A percentile compares a stretch with the other conserved stretches of the same genome.
Evolutionary conservation across 2,329 filamentous ascomycete species (phyloP).

Genomic region (Chaetomiaceae sp.): DNA sequence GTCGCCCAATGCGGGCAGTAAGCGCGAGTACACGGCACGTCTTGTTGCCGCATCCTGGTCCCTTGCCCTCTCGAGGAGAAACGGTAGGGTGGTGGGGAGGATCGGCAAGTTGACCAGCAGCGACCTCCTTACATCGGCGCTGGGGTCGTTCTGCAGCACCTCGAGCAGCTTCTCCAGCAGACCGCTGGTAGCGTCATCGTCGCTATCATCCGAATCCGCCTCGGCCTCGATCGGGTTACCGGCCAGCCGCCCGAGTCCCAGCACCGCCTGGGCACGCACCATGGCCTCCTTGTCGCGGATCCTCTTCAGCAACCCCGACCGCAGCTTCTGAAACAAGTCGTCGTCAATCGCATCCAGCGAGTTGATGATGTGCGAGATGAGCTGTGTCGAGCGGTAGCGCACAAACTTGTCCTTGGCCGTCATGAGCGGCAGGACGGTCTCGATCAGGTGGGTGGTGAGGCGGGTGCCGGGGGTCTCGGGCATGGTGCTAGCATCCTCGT

Average conservation of each 20-base stretch:
- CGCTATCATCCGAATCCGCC: slow-evolving; percentile 65
- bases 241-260: slow-evolving; percentile 81
- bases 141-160: slow-evolving; percentile 88
- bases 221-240: slow-evolving; percentile 71
- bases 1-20: slow-evolving; percentile 85
- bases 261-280: slow-evolving; percentile 85
- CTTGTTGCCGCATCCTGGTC: slow-evolving; percentile 83
- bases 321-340: slow-evolving; percentile 78
- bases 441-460: slow-evolving; percentile 70
- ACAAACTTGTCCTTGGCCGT: slow-evolving; percentile 88
- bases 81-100: slow-evolving; percentile 74
- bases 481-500: slow-evolving; percentile 65
- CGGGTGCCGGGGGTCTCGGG: slow-evolving; percentile 81
- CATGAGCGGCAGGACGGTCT: slow-evolving; percentile 69
- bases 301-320: slow-evolving; percentile 74
- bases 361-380: slow-evolving; percentile 88
- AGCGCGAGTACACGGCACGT: slow-evolving; percentile 77
- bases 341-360: slow-evolving; percentile 89
- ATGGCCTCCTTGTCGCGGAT: slow-evolving; percentile 92
- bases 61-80: slow-evolving; percentile 82
- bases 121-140: slow-evolving; percentile 85
- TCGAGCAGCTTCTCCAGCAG: slow-evolving; percentile 80
- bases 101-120: slow-evolving; percentile 89
- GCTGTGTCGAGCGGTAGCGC: slow-evolving; percentile 82
- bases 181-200: slow-evolving; percentile 60